These are phyloP conservation scores for Sporothrix brunneoviolacea DNA, from an alignment of 2,329 filamentous ascomycete species.

Conservation along the genomic window DNA sequence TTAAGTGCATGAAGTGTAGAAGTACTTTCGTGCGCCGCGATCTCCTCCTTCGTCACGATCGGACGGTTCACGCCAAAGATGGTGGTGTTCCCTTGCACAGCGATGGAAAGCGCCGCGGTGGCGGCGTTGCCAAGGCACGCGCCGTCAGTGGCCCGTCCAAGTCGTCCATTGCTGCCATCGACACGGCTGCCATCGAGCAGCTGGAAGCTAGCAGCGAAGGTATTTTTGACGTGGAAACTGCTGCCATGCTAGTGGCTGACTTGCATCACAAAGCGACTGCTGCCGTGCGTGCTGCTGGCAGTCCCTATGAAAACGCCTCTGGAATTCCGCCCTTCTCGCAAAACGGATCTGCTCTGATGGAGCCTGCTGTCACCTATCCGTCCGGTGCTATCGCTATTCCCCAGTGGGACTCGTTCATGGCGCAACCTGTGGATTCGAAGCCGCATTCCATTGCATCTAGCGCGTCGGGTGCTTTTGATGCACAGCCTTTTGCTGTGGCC, in stretches of 20 bases:
- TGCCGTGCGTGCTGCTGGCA: conserved; percentile 54
- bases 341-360: conserved; percentile 64
- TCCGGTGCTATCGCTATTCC: conserved; percentile 74
- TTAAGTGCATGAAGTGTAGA: conserved; percentile 97
- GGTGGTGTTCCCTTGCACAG: conserved; percentile 89
- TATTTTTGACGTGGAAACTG: conserved; percentile 92
- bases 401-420: conserved; percentile 86
- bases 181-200: conserved; percentile 82
- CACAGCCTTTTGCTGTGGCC: conserved; percentile 55
- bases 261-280: conserved; percentile 89
- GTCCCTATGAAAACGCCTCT: conserved; percentile 49
- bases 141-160: conserved; percentile 63
- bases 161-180: conserved; percentile 64
- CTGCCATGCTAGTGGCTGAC: conserved; percentile 97
- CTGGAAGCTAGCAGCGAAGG: conserved; percentile 86
- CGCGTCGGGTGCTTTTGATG: conserved; percentile 60
- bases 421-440: conserved; percentile 65
- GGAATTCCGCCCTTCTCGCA: conserved; percentile 64
- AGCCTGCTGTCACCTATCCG: conserved; percentile 69
- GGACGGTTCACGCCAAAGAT: conserved; percentile 97
- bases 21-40: conserved; percentile 98
- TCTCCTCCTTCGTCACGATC: conserved; percentile 90
- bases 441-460: conserved; percentile 66
- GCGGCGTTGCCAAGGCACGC: conserved; percentile 54
- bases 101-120: conserved; percentile 80